A percentile compares a stretch with the other conserved stretches of the same genome.
Conservation (phyloP, 2,329 filamentous ascomycete species). For the Falciphora oryzae region DNA sequence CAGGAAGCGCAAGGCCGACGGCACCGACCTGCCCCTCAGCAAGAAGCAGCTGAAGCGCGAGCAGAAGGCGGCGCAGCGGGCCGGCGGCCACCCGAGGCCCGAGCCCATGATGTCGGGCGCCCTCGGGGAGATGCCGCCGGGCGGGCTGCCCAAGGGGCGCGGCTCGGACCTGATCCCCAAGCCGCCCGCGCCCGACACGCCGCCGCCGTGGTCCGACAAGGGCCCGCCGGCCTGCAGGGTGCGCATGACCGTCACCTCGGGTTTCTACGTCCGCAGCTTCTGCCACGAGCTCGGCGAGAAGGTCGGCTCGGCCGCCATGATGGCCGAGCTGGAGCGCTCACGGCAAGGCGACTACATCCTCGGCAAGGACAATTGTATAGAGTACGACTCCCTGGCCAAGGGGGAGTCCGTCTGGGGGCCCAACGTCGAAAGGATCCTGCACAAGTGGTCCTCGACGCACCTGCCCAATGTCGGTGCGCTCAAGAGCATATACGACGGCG, state of each 20-base stretch:
- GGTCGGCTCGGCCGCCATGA: constrained; percentile 74
- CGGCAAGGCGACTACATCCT: constrained; percentile 78
- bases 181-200: constrained; percentile 38
- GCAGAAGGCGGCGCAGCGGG: constrained; percentile 18
- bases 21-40: constrained; percentile 12
- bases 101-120: constrained; percentile 50
- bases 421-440: constrained; percentile 56
- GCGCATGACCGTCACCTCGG: constrained; percentile 87
- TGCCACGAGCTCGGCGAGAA: constrained; percentile 86
- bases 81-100: constrained; percentile 15
- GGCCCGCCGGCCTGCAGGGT: constrained; percentile 74
- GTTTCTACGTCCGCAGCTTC: constrained; percentile 93
- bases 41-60: constrained; percentile 27
- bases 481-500: constrained; percentile 12
- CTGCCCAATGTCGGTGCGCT: constrained; percentile 11
- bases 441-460: constrained; percentile 19
- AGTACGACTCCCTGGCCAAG: constrained; percentile 68
- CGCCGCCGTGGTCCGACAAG: constrained; percentile 53
- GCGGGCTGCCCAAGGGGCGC: constrained; percentile 28
- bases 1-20: constrained; percentile 26
- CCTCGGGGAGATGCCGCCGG: constrained; percentile 43
- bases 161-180: constrained; percentile 51
- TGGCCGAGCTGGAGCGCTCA: constrained; percentile 76
- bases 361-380: constrained; percentile 63
- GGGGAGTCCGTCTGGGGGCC: constrained; percentile 81